phyloP scores from a whole-genome alignment of 805 yeast species.

The Pichia insulana region DNA sequence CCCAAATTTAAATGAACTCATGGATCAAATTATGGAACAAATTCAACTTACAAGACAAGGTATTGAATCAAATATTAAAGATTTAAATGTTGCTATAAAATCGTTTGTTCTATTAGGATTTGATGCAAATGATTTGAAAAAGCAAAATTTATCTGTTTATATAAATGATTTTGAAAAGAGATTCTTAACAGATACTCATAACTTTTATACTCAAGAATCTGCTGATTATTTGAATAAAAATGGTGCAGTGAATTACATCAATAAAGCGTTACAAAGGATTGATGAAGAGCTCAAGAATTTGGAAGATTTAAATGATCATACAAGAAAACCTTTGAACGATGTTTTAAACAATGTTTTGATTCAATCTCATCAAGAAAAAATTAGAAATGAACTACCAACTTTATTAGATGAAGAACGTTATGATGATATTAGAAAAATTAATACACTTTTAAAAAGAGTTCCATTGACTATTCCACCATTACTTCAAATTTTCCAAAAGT shows the following conservation, averaged over 20 bases:
- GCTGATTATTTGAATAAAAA: slow-evolving; percentile 55
- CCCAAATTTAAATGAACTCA: slow-evolving; percentile 49
- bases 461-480: slow-evolving; percentile 72
- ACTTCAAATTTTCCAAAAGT: slow-evolving; percentile 61
- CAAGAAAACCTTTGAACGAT: slow-evolving; percentile 68
- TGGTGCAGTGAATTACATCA: slow-evolving; percentile 85
- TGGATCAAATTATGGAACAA: slow-evolving; percentile 64
- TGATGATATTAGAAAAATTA: slow-evolving; percentile 72
- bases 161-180: slow-evolving; percentile 69
- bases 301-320: slow-evolving; percentile 74
- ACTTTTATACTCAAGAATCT: slow-evolving; percentile 63
- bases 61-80: slow-evolving; percentile 56
- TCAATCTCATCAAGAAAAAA: slow-evolving; percentile 62
- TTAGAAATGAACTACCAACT: slow-evolving; percentile 69
- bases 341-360: slow-evolving; percentile 71
- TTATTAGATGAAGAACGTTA: slow-evolving; percentile 65
- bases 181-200: slow-evolving; percentile 62
- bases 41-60: slow-evolving; percentile 75
- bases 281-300: slow-evolving; percentile 77
- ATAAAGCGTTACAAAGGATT: slow-evolving; percentile 73
- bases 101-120: slow-evolving; percentile 87
- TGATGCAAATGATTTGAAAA: slow-evolving; percentile 82
- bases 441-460: slow-evolving; percentile 64
- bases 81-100: slow-evolving; percentile 65
- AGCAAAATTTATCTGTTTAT: slow-evolving; percentile 75